Evolutionary conservation across 192 early-diverging fungal genomes (phyloP).

Genomic region (Coemansia sp.): DNA sequence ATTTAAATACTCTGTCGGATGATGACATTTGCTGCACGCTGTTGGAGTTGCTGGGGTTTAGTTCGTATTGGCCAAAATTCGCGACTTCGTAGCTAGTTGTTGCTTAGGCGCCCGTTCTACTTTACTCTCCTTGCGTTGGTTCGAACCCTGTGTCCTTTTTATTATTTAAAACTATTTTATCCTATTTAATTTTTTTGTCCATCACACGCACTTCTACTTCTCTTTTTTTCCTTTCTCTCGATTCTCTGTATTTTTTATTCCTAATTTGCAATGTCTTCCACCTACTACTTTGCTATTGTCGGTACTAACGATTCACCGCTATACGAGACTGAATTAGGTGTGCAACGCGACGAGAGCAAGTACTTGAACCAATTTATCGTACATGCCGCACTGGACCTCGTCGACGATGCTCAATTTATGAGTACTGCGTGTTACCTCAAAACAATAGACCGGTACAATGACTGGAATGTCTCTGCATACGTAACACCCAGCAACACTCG

Average conservation of each 20-base stretch:
- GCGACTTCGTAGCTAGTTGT: too few relatives aligned
- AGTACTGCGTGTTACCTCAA: conserved; percentile 91
- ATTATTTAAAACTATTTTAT: too few relatives aligned
- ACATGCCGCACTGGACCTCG: conserved; percentile 95
- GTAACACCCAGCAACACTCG: conserved; percentile 81
- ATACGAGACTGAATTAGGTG: conserved; percentile 90
- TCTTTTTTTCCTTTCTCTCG: background rate
- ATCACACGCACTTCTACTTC: background rate
- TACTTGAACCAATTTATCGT: conserved; percentile 97
- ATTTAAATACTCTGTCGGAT: too few relatives aligned
- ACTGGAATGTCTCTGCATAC: conserved; percentile 90
- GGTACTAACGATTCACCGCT: conserved; percentile 95
- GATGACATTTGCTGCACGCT: too few relatives aligned
- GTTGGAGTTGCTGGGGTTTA: too few relatives aligned
- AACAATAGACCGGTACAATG: conserved; percentile 94
- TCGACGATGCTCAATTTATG: conserved; percentile 93
- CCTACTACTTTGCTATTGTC: conserved; percentile 92
- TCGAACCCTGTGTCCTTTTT: too few relatives aligned
- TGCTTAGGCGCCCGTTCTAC: too few relatives aligned
- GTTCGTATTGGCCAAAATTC: too few relatives aligned
- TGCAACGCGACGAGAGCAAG: conserved; percentile 68
- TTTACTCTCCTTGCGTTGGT: too few relatives aligned
- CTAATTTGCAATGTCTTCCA: conserved; percentile 14
- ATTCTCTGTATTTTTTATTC: background rate
- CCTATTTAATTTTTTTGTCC: too few relatives aligned